Conservation (phyloP, 202 grass and related monocot species). For the Schoenoplectus tabernaemontani region DNA sequence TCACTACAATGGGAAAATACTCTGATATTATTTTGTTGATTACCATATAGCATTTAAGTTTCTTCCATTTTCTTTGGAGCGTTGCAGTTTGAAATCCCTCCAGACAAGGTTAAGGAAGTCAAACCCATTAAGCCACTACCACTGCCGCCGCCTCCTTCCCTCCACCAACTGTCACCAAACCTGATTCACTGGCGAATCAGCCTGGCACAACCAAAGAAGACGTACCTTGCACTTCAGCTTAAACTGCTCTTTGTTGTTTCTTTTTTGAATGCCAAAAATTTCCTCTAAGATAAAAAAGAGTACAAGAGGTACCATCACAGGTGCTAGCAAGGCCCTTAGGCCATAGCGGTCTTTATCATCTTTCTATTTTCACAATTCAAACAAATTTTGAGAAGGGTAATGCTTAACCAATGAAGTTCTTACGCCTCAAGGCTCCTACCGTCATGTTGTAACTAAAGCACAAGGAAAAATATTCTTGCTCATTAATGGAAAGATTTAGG, state of each 20-base stretch:
- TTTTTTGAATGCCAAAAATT: neutral
- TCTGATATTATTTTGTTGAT: neutral
- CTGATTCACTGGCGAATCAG: neutral
- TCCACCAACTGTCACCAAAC: slow-evolving; percentile 32
- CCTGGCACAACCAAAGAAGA: slow-evolving; percentile 35
- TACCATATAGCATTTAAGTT: neutral
- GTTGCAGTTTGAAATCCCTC: slow-evolving; percentile 49
- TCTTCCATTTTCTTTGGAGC: neutral
- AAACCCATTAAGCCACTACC: slow-evolving; percentile 58
- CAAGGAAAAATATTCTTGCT: neutral
- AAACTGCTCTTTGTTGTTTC: neutral
- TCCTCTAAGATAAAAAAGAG: neutral
- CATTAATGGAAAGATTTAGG: neutral
- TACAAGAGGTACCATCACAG: neutral
- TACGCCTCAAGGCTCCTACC: neutral
- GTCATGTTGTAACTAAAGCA: neutral
- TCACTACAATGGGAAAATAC: neutral
- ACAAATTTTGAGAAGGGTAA: neutral
- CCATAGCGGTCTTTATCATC: neutral
- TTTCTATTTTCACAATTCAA: neutral
- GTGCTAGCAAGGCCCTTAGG: neutral
- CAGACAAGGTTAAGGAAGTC: slow-evolving; percentile 47
- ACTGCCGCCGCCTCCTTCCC: slow-evolving; percentile 38
- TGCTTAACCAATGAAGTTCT: neutral
- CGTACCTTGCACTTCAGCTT: slow-evolving; percentile 69